Percentiles rank a stretch among this genome's conserved stretches.
These are phyloP conservation scores for Candida sp. DNA, from an alignment of 1,139 yeast genomes.

Conservation along the genomic window DNA sequence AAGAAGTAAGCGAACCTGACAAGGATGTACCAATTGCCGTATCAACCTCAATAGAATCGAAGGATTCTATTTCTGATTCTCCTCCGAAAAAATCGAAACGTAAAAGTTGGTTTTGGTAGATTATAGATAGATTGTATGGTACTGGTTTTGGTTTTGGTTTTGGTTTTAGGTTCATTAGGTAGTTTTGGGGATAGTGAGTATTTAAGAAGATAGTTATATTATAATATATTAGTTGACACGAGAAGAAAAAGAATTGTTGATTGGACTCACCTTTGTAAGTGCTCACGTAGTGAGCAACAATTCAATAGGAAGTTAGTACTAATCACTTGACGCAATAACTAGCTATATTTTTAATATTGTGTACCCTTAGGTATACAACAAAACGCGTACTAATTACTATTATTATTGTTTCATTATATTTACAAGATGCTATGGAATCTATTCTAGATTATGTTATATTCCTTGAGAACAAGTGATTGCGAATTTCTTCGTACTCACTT, in stretches of 20 bases:
- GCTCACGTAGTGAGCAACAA: no score
- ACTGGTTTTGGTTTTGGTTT: neutral
- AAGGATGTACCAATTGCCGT: neutral
- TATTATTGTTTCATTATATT: neutral
- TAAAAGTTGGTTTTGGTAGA: neutral
- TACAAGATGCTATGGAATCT: conserved; percentile 1
- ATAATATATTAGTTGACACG: no score
- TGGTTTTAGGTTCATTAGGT: no score
- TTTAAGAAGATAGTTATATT: no score
- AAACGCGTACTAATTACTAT: neutral
- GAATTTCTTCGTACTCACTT: neutral
- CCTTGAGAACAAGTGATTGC: neutral
- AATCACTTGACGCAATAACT: no score
- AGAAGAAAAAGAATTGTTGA: no score
- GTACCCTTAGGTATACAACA: no score
- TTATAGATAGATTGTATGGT: neutral
- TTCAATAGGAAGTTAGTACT: no score
- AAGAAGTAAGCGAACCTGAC: neutral
- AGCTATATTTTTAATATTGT: no score
- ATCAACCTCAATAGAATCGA: neutral
- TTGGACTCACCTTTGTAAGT: no score
- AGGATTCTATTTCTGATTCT: neutral
- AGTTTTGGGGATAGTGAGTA: no score
- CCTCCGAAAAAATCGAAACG: neutral
- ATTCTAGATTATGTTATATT: neutral